Percentiles rank a stretch among this genome's conserved stretches.
Conservation (phyloP, 2,329 filamentous ascomycete genomes). For the Pyrenophora seminiperda region DNA sequence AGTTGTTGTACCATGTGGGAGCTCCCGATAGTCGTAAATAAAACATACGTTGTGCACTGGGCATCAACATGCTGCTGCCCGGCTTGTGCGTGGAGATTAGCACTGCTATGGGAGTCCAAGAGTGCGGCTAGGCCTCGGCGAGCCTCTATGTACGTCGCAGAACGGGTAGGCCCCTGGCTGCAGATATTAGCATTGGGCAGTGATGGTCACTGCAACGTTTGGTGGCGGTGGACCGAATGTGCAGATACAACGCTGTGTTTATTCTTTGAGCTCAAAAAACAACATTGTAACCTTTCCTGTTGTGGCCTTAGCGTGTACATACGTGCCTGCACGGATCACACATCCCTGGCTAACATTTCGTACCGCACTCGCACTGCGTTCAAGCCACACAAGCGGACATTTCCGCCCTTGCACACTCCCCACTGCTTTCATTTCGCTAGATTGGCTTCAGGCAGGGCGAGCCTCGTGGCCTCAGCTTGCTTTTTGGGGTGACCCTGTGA, state of each 20-base stretch:
- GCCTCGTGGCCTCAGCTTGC: conserved; percentile 12
- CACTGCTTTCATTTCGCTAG: not conserved
- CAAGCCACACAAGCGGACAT: conserved; percentile 6
- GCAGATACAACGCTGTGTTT: not conserved
- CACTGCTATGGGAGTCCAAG: conserved; percentile 1
- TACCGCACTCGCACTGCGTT: conserved; percentile 5
- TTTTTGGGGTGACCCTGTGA: conserved; percentile 12
- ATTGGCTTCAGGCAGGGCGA: conserved; percentile 1
- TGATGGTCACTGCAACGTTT: not conserved
- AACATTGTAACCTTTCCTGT: not conserved
- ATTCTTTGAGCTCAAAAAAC: not conserved
- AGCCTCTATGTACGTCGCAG: not conserved
- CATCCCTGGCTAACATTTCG: not conserved
- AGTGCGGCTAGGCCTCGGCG: conserved; percentile 7
- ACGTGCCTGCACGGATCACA: not conserved
- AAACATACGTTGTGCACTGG: conserved; percentile 4
- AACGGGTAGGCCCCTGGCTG: no score
- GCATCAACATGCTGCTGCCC: conserved; percentile 4
- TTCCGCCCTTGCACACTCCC: conserved; percentile 1
- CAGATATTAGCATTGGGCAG: not conserved
- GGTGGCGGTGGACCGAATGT: not conserved
- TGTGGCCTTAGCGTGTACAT: not conserved
- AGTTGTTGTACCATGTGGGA: not conserved
- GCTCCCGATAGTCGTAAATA: not conserved
- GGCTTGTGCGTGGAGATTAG: not conserved